phyloP scores from a whole-genome alignment of 139 green algal genomes.

The Microglena sp. region DNA sequence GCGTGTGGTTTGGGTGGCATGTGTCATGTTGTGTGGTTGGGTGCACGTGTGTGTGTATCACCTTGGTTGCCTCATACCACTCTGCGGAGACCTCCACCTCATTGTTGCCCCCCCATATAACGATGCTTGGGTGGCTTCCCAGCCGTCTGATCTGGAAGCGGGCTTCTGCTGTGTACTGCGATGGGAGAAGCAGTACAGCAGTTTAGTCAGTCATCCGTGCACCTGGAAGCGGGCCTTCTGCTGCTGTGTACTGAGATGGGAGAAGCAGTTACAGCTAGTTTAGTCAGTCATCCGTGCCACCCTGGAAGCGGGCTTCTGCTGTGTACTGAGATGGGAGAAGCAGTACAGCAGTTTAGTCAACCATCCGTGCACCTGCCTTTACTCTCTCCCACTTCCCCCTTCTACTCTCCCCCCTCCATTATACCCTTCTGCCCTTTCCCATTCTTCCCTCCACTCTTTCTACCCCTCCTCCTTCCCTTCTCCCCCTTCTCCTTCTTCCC shows the following conservation, averaged over 20 bases:
- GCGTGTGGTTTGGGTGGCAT: not conserved
- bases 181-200: not conserved
- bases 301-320: not conserved
- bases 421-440: not conserved
- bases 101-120: slow-evolving; percentile 67
- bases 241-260: not conserved
- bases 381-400: not conserved
- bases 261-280: not conserved
- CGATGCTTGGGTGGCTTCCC: slow-evolving; percentile 49
- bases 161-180: slow-evolving; percentile 1
- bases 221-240: not conserved
- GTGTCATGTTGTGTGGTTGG: not conserved
- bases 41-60: not conserved
- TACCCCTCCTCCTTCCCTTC: not conserved
- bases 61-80: not conserved
- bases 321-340: not conserved
- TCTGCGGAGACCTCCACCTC: slow-evolving; percentile 19
- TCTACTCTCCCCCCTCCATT: no score
- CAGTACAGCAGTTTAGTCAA: not conserved
- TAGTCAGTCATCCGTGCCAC: not conserved
- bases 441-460: no score
- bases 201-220: not conserved
- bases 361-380: not conserved
- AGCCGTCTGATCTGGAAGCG: slow-evolving; percentile 32
- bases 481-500: not conserved